Evolutionary conservation across 306 rosid genomes (phyloP), one percentile per base, ranked within the genome.

Genomic region (Hylodesmum podocarpum): DNA sequence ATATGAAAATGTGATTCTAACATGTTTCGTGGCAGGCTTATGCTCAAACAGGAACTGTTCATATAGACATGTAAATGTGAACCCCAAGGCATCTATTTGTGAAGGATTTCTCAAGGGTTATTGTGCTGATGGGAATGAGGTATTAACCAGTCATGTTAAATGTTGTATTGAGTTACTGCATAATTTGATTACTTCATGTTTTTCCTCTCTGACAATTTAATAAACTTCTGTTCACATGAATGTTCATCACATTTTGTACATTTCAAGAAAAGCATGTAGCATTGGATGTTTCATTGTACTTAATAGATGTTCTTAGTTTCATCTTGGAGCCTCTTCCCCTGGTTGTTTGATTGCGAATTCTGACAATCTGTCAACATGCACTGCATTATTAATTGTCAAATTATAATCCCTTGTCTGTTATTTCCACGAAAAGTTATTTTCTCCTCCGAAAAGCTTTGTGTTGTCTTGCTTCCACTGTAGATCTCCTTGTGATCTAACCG

Each of bases 61-160:
- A 22, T 95, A 95, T 70, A 87, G 99, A 84, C 99, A 95, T 73
- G 99, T 95, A 69, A 88, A 88, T 79, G 98, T 95, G 85, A 95
- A 89, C 86, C 92, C 97, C 21, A 92, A 84, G 73, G 97, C 97
- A 8, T 71, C 94, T 37, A 77, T 85, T 64, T 95, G 98, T 80
- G 96, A 95, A 86, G 96, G 89, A 76, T 95, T 95, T 87, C 97
- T 92, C 3, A 88, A 83, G 87, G 98, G 98, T 50, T 95, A 92
- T 87, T 95, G 98, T 84, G 93, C 91, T 1, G 84, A 86, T 62
- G 98, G 98, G 44, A 66, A 95, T 41, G 98, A 95, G 98, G 98
- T 94, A 91, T 72, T 76, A 40, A 33, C 54, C 76, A 40, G 54
- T 72, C 13, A 2, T 71, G 13, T 57, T 64, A 19, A 70, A 8